phyloP scores from a whole-genome alignment of 73 alveolate species.

The Diophrys appendiculata region DNA sequence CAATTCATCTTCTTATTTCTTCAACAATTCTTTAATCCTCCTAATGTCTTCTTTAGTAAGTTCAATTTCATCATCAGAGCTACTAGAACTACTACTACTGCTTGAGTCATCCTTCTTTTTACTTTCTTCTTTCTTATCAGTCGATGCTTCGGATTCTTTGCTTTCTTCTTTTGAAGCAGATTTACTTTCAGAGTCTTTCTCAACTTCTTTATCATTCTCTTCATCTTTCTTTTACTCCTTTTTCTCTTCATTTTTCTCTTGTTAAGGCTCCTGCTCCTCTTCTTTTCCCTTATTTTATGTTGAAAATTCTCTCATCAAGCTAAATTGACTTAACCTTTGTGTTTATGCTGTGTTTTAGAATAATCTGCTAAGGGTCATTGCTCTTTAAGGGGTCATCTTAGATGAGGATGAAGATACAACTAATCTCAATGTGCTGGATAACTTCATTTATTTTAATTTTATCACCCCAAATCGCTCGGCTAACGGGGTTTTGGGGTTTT shows the following conservation, averaged over 20 bases:
- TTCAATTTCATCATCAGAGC: background rate
- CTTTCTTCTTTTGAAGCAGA: background rate
- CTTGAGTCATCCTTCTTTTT: background rate
- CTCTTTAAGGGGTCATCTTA: too few species aligned
- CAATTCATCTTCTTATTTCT: background rate
- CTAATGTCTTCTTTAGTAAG: background rate
- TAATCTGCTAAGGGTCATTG: too few species aligned
- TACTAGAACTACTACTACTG: background rate
- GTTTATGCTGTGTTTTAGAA: too few species aligned
- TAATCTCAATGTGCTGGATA: background rate
- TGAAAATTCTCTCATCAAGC: too few species aligned
- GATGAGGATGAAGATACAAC: too few species aligned
- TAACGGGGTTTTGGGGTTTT: too few species aligned
- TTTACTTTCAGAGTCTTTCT: background rate
- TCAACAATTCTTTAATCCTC: background rate
- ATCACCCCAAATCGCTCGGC: too few species aligned
- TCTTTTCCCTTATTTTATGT: too few species aligned
- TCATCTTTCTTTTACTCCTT: too few species aligned
- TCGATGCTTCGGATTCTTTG: background rate
- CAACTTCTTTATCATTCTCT: background rate
- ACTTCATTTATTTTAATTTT: background rate
- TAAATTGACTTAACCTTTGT: too few species aligned
- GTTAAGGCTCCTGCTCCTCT: too few species aligned
- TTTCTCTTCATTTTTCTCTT: too few species aligned
- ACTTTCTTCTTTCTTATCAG: background rate